Evolutionary conservation across 805 yeast genomes (phyloP), one percentile per base, ranked within the genome.

Genomic region (Suhomyces kilbournensis): DNA sequence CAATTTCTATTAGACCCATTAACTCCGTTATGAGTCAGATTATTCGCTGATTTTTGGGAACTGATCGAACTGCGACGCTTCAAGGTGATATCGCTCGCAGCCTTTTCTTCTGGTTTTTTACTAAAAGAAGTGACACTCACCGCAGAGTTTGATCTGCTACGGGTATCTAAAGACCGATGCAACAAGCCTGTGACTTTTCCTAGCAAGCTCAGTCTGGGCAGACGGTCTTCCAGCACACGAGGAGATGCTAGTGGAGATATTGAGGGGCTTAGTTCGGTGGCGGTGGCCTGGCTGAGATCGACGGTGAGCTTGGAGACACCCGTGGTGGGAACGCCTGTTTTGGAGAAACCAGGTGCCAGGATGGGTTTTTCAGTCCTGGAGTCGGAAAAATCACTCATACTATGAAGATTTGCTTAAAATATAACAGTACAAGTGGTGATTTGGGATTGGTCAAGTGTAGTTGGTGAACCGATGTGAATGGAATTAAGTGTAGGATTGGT

Each of bases 101-200:
- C 22, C 22, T 35, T 22, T 35, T 46, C 48, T 8, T 46, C 48
- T 43, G 5, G 35, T 5, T 48, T 46, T n/a, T 32, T 39, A n/a
- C 43, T 44, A 19, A 15, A 23, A 12, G 53, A 39, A 28, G 46
- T 43, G 4, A 32, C 38, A 26, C 59, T 54, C 4, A 53, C 22
- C 15, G 51, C 43, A 8, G 53, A 50, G 6, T 44, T 19, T 3
- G 34, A 23, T 23, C 50, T 23, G n/a, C 66, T 60, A 30, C 62
- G 47, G 42, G 42, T 15, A 10, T 61, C 44, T 2, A 67, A 44
- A 5, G 72, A 56, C 42, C 58, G 56, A 15, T 67, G 70, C 44
- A 71, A 60, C 46, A 69, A 53, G 15, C 69, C 70, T 6, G 72
- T 61, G 23, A 71, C 69, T 49, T 67, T 70, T 20, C 73, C 71